Percentiles rank a stretch among this genome's conserved stretches.
Evolutionary conservation across 768 basidiomycete genomes (phyloP).

Genomic region (Amanita polypyramis): DNA sequence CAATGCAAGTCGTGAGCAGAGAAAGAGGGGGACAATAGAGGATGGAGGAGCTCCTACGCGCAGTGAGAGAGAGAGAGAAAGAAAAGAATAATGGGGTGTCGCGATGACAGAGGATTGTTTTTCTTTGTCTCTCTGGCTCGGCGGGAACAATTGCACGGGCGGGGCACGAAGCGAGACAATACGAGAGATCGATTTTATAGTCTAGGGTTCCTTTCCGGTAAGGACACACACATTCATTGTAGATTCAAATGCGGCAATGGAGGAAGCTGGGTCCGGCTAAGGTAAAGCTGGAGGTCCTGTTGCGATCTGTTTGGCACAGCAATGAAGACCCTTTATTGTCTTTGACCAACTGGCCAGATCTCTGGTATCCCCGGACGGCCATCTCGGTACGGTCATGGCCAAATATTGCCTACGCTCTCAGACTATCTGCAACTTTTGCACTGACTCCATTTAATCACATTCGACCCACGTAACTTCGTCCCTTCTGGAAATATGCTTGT

Average conservation of each 20-base stretch:
- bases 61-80: constrained; percentile 18
- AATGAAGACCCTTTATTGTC: constrained; percentile 39
- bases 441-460: too few species aligned
- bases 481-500: constrained; percentile 13
- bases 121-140: constrained; percentile 38
- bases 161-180: constrained; percentile 55
- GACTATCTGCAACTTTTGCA: too few species aligned
- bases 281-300: constrained; percentile 15
- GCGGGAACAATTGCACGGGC: constrained; percentile 55
- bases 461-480: constrained; percentile 19
- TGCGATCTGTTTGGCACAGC: constrained; percentile 25
- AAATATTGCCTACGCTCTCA: constrained; percentile 23
- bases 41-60: constrained; percentile 24
- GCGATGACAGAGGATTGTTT: constrained; percentile 31
- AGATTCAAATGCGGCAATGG: too few species aligned
- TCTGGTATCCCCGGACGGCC: constrained; percentile 17
- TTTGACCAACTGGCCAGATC: constrained; percentile 14
- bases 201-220: constrained; percentile 18
- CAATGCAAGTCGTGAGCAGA: constrained; percentile 7
- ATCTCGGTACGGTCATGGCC: constrained; percentile 21
- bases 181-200: constrained; percentile 46
- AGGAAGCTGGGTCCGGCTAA: constrained; percentile 32
- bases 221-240: too few species aligned
- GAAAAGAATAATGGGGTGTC: constrained; percentile 38
- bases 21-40: constrained; percentile 10